Conservation (phyloP, 2,329 filamentous ascomycete genomes). For the Botrytis medusae region DNA sequence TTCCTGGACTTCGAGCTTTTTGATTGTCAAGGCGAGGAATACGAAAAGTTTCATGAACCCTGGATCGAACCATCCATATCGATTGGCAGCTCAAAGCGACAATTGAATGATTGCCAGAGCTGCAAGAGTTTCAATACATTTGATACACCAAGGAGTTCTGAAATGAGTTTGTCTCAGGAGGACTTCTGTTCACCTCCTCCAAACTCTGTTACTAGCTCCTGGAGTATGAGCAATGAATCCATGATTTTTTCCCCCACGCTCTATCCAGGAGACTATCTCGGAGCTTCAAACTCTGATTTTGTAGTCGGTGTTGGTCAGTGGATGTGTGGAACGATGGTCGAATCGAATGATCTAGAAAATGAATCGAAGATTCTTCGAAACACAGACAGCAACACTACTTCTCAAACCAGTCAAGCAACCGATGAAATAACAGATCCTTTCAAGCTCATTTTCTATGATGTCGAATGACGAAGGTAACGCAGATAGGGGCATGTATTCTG, state of each 20-base stretch:
- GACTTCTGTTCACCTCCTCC: neutral
- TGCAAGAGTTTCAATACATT: neutral
- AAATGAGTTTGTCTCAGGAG: neutral
- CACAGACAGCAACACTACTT: neutral
- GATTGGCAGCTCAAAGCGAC: neutral
- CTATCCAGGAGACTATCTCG: neutral
- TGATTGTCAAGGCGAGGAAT: neutral
- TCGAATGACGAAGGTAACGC: neutral
- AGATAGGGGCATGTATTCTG: neutral
- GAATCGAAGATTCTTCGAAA: neutral
- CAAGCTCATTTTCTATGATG: neutral
- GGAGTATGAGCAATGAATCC: neutral
- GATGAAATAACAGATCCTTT: neutral
- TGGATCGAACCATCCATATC: neutral
- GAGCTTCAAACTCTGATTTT: neutral
- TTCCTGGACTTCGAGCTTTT: neutral
- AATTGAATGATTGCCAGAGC: neutral
- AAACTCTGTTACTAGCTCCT: neutral
- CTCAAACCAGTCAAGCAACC: neutral
- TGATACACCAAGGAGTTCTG: constrained; percentile 5
- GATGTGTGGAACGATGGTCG: neutral
- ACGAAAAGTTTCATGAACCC: neutral
- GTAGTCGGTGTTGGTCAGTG: neutral
- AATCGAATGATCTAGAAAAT: neutral
- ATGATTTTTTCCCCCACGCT: neutral